A percentile compares a stretch with the other conserved stretches of the same genome.
Evolutionary conservation across 768 basidiomycete species (phyloP).

Genomic region (Gloeostereum incarnatum): DNA sequence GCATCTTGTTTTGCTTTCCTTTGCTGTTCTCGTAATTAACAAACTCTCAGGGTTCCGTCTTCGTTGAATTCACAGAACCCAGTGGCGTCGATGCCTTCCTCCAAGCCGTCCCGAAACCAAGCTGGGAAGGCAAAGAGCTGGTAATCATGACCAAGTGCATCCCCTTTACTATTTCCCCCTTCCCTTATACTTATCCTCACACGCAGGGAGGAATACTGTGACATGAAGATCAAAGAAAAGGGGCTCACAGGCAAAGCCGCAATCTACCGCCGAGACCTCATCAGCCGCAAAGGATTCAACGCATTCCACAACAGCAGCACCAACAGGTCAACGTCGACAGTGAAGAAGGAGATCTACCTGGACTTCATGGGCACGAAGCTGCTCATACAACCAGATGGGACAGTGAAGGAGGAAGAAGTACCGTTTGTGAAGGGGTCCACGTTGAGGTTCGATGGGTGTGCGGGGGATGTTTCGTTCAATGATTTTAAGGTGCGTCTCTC

Average conservation of each 20-base stretch:
- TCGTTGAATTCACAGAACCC: conserved; percentile 77
- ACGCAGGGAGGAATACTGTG: conserved; percentile 72
- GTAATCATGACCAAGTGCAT: conserved; percentile 83
- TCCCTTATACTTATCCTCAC: conserved; percentile 1
- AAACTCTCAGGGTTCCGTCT: conserved; percentile 73
- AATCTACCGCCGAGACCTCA: conserved; percentile 43
- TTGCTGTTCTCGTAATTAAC: not conserved
- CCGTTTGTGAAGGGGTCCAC: conserved; percentile 47
- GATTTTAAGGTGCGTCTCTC: conserved; percentile 36
- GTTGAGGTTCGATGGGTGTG: conserved; percentile 48
- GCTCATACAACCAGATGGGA: conserved; percentile 53
- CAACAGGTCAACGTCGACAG: not conserved
- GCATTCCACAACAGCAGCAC: conserved; percentile 42
- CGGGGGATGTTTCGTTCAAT: conserved; percentile 35
- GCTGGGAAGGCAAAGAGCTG: conserved; percentile 69
- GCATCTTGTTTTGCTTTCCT: conserved; percentile 9
- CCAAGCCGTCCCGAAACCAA: conserved; percentile 71
- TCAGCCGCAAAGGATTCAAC: conserved; percentile 58
- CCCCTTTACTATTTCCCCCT: not conserved
- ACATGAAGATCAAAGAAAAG: conserved; percentile 96
- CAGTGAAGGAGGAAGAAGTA: conserved; percentile 51
- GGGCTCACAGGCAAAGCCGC: conserved; percentile 73
- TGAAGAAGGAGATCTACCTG: conserved; percentile 51
- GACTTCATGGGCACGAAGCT: conserved; percentile 70
- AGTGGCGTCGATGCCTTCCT: conserved; percentile 67